These are phyloP conservation scores for Nicotiana tomentosiformis DNA, from an alignment of 257 asterid species.

Conservation along the genomic window DNA sequence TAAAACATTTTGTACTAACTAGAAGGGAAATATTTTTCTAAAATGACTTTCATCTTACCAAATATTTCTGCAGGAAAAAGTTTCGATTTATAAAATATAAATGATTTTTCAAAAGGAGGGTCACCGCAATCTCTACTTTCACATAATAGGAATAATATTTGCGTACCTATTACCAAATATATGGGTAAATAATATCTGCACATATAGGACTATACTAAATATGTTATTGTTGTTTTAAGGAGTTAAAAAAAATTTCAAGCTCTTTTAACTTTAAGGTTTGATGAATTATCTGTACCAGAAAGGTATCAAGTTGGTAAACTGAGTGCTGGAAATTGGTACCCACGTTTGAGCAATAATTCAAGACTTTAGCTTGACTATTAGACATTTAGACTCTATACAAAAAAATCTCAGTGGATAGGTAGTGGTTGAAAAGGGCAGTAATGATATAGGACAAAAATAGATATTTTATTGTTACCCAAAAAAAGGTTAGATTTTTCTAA, in stretches of 20 bases:
- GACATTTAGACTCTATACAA: constrained; percentile 2
- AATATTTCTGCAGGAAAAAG: too few relatives aligned
- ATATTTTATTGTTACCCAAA: neutral
- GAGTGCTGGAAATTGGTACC: neutral
- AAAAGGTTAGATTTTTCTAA: neutral
- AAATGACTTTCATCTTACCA: too few relatives aligned
- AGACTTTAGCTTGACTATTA: constrained; percentile 34
- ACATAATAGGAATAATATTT: too few relatives aligned
- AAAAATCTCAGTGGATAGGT: constrained; percentile 56
- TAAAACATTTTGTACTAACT: too few relatives aligned
- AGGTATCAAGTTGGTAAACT: constrained; percentile 5
- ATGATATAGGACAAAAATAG: neutral
- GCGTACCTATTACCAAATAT: too few relatives aligned
- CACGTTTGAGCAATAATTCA: constrained; percentile 27
- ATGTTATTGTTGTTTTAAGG: too few relatives aligned
- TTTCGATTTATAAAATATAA: neutral
- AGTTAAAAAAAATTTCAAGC: neutral
- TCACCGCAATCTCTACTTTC: too few relatives aligned
- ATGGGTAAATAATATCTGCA: too few relatives aligned
- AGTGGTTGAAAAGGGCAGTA: constrained; percentile 31
- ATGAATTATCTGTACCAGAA: constrained; percentile 26
- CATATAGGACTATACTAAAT: too few relatives aligned
- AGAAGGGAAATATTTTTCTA: too few relatives aligned
- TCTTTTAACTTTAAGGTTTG: constrained; percentile 6
- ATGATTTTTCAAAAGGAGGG: constrained; percentile 10